Evolutionary conservation across 1,284 basidiomycete genomes (phyloP), one percentile per base, ranked within the genome.

Genomic region (Papiliotrema flavescens): DNA sequence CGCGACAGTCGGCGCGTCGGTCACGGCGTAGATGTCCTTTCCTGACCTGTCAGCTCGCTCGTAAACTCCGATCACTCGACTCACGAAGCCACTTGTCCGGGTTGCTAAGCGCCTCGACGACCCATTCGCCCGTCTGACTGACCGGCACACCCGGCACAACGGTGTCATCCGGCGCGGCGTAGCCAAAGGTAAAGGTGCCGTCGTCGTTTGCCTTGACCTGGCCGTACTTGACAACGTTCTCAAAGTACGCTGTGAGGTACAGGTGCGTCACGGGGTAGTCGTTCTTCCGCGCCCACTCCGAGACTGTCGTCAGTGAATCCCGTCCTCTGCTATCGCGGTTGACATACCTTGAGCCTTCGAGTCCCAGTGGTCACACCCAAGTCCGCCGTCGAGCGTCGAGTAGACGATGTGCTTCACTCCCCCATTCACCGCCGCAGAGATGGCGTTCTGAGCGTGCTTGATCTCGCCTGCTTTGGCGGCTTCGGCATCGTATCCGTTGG

Each of bases 41-140:
- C 51, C 57, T 59, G 19, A 23, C 15, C 15, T 3, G 40, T 41
- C 20, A 42, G 26, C 26, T 14, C 19, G 26, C 11, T 26, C 11
- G 19, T 11, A 49, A 19, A 20, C 37, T 6, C 22, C 14, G 5
- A 14, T 8, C 17, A 14, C 23, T 20, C 5, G 19, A 54, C 55
- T 45, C 24, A 56, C 55, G 53, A 6, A 47, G 47, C 46, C 47
- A 62, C 49, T 53, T 48, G 23, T 53, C 47, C 4, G 50, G 47
- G 44, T 57, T 36, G 41, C n/a, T 17, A 20, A 60, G 34, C 1
- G 54, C 55, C 17, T 28, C 22, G 15, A 26, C 35, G 17, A 51
- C 60, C 55, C 54, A 62, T n/a, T 50, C 52, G 11, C 60, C 60
- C 7, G 51, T 49, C 53, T 62, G 60, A 40, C 55, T 53, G n/a